phyloP scores from a whole-genome alignment of 345 rosid genomes.

The Carallia brachiata region DNA sequence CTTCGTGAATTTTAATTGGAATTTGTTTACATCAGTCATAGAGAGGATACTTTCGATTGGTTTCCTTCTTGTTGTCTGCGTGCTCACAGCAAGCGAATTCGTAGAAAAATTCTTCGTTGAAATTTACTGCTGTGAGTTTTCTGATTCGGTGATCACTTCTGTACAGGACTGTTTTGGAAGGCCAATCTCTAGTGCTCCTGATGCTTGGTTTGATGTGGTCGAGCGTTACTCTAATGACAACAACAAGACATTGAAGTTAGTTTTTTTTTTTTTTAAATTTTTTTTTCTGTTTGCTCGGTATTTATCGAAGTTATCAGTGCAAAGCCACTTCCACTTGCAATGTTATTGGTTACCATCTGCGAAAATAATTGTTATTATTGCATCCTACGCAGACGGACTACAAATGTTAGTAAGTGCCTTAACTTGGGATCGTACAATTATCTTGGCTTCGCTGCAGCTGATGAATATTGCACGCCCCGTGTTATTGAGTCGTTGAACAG shows the following conservation, averaged over 20 bases:
- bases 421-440: slow-evolving; percentile 96
- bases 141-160: not conserved
- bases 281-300: not conserved
- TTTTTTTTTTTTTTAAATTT: too few species aligned
- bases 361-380: slow-evolving; percentile 1
- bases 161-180: slow-evolving; percentile 83
- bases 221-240: slow-evolving; percentile 78
- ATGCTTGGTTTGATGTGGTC: slow-evolving; percentile 83
- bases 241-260: slow-evolving; percentile 82
- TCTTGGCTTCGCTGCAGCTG: slow-evolving; percentile 93
- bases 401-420: slow-evolving; percentile 67
- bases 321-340: not conserved
- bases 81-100: too few species aligned
- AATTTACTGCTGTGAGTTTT: not conserved
- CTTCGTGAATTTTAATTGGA: too few species aligned
- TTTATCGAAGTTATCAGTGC: not conserved
- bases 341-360: not conserved
- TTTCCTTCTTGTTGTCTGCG: too few species aligned
- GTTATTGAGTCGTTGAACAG: slow-evolving; percentile 69
- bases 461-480: slow-evolving; percentile 95
- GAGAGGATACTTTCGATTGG: too few species aligned
- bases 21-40: not conserved
- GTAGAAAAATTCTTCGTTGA: too few species aligned
- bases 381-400: slow-evolving; percentile 60
- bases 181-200: slow-evolving; percentile 85